Evolutionary conservation across 2,329 filamentous ascomycete genomes (phyloP), one percentile per base, ranked within the genome.

Genomic region (Diplocarpon rosae): DNA sequence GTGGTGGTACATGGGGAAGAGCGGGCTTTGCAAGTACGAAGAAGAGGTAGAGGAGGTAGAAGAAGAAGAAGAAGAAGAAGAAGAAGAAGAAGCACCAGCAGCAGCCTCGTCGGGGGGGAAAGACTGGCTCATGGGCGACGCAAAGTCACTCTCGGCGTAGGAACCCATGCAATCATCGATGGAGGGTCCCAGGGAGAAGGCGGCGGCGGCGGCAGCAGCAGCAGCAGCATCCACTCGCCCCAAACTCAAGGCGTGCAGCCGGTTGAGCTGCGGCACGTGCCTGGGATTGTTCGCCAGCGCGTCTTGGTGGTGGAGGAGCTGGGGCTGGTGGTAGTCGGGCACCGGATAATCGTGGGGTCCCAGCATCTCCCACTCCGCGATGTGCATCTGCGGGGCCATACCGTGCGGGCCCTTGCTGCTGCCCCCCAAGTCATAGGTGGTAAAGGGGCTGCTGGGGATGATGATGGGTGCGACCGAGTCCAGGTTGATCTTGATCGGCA

Each of bases 1-100:
- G 46, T 78, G 75, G 58, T 79, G 75, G 58, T 79, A 80, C 54
- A 78, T 68, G 44, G 73, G 66, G 3, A n/a, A n/a, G n/a, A 66
- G 66, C 5, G 75, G 73, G 61, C 72, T 77, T 56, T 73, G 68
- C 45, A 75, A 64, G 54, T 72, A 78, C 2, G 70, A 66, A 17
- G n/a, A n/a, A n/a, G n/a, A n/a, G n/a, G n/a, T n/a, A n/a, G n/a
- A n/a, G n/a, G n/a, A n/a, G n/a, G n/a, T n/a, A n/a, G n/a, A n/a
- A n/a, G n/a, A n/a, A n/a, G n/a, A n/a, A n/a, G n/a, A n/a, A n/a
- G n/a, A n/a, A n/a, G n/a, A n/a, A n/a, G n/a, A n/a, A n/a, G n/a
- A n/a, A n/a, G n/a, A n/a, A n/a, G n/a, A n/a, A n/a, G n/a, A n/a
- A n/a, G n/a, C n/a, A n/a, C n/a, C n/a, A n/a, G n/a, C n/a, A n/a